Evolutionary conservation across 257 asterid genomes (phyloP).

Genomic region (Jacaranda copaia): DNA sequence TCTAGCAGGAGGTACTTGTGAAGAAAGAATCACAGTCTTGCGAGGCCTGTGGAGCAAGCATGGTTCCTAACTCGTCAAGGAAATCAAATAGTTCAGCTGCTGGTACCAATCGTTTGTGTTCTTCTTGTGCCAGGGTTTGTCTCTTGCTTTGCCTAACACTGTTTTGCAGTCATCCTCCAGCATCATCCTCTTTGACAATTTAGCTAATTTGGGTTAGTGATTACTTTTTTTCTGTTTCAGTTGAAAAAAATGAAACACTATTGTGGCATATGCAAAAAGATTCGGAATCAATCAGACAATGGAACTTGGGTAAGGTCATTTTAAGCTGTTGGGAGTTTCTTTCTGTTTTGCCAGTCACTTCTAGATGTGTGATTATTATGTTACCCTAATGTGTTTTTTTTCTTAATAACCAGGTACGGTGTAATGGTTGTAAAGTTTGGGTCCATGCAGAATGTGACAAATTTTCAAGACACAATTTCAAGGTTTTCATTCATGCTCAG

Average conservation of each 20-base stretch:
- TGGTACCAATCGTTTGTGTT: conserved; percentile 74
- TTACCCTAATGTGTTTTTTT: conserved; percentile 21
- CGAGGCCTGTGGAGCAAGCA: conserved; percentile 81
- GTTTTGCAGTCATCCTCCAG: conserved; percentile 34
- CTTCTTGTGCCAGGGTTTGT: conserved; percentile 92
- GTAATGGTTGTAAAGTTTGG: conserved; percentile 98
- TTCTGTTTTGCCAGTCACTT: conserved; percentile 16
- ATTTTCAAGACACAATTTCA: conserved; percentile 56
- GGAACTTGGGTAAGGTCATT: conserved; percentile 87
- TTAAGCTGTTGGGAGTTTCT: conserved; percentile 6
- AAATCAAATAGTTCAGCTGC: conserved; percentile 56
- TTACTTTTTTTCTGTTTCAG: conserved; percentile 56
- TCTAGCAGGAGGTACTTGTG: conserved; percentile 56
- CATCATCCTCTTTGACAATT: conserved; percentile 24
- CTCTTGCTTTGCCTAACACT: conserved; percentile 39
- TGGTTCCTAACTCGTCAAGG: conserved; percentile 59
- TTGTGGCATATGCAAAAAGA: conserved; percentile 97
- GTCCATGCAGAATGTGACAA: conserved; percentile 96
- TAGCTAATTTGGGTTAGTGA: conserved; percentile 27
- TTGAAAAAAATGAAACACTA: conserved; percentile 83
- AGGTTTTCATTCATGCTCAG: conserved; percentile 54
- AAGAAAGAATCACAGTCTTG: conserved; percentile 70
- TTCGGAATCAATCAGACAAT: conserved; percentile 75
- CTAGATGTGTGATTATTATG: conserved; percentile 32
- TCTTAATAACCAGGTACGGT: conserved; percentile 65